These are phyloP conservation scores for Melanomma pulvis-pyrius DNA, from an alignment of 495 filamentous ascomycete species.

Conservation along the genomic window DNA sequence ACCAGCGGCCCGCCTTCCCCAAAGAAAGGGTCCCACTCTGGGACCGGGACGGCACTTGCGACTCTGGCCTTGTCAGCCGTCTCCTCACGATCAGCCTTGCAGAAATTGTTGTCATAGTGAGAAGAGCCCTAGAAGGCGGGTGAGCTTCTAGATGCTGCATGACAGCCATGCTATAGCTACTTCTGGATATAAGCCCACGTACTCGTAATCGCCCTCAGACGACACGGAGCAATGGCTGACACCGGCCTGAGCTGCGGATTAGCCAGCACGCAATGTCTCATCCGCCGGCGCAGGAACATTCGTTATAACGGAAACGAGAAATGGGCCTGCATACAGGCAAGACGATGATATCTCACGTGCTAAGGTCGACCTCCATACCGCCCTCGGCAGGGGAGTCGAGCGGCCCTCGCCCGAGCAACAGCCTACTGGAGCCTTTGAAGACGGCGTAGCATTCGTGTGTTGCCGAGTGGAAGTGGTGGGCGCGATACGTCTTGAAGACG, in stretches of 20 bases:
- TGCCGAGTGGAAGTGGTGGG: conserved; percentile 47
- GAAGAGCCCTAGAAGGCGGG: conserved; percentile 35
- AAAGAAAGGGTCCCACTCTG: conserved; percentile 41
- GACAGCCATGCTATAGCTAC: conserved; percentile 20
- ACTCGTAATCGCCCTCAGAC: conserved; percentile 46
- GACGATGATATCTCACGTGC: conserved; percentile 45
- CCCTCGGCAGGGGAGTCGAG: conserved; percentile 38
- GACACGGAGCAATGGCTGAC: conserved; percentile 46
- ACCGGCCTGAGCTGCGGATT: conserved; percentile 37
- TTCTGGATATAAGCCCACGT: conserved; percentile 49
- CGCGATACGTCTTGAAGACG: conserved; percentile 44
- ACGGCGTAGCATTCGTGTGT: conserved; percentile 51
- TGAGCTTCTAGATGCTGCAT: background rate
- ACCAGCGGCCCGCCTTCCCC: conserved; percentile 40
- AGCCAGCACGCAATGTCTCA: background rate
- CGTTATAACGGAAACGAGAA: background rate
- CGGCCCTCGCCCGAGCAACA: conserved; percentile 46
- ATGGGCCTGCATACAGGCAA: conserved; percentile 36
- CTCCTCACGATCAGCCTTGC: conserved; percentile 37
- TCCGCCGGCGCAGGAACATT: background rate
- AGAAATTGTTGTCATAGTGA: conserved; percentile 43
- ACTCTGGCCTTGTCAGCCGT: conserved; percentile 34
- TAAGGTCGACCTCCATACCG: conserved; percentile 44
- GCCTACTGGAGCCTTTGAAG: conserved; percentile 41
- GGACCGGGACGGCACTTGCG: conserved; percentile 34